These are phyloP conservation scores for Sextonia rubra DNA, from an alignment of 164 flowering plant genomes.

Conservation along the genomic window DNA sequence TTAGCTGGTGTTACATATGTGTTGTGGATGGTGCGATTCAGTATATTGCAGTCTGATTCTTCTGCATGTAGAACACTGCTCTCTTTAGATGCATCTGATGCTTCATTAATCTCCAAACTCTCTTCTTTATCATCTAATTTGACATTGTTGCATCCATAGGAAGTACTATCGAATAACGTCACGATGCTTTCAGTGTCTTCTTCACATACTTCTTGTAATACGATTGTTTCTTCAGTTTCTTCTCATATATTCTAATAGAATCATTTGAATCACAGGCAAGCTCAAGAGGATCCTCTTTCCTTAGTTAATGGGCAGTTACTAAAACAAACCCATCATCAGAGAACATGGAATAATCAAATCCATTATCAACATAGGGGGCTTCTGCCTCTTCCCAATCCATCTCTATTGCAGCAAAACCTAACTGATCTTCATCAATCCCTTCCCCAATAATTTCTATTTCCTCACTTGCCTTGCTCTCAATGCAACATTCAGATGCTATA, in stretches of 20 bases:
- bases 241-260: slow-evolving; percentile 5
- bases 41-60: slow-evolving; percentile 2
- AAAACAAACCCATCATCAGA: slow-evolving; percentile 5
- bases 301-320: neutral
- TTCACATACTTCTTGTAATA: slow-evolving; percentile 4
- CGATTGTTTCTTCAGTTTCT: slow-evolving; percentile 11
- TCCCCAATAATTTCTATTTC: neutral
- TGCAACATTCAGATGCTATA: slow-evolving; percentile 1
- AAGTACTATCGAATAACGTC: slow-evolving; percentile 1
- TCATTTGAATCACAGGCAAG: slow-evolving; percentile 9
- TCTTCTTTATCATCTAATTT: slow-evolving; percentile 4
- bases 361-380: slow-evolving; percentile 6
- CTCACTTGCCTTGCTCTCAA: neutral
- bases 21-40: neutral
- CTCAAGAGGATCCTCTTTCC: slow-evolving; percentile 1
- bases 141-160: neutral
- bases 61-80: neutral
- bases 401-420: slow-evolving; percentile 12
- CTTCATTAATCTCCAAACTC: slow-evolving; percentile 10
- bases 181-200: slow-evolving; percentile 11
- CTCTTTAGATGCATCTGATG: slow-evolving; percentile 3
- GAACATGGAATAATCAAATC: slow-evolving; percentile 4
- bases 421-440: slow-evolving; percentile 8
- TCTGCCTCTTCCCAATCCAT: slow-evolving; percentile 21
- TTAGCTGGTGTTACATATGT: slow-evolving; percentile 13